phyloP scores from a whole-genome alignment of 140 eudicot genomes.

The Erigeron philadelphicus region DNA sequence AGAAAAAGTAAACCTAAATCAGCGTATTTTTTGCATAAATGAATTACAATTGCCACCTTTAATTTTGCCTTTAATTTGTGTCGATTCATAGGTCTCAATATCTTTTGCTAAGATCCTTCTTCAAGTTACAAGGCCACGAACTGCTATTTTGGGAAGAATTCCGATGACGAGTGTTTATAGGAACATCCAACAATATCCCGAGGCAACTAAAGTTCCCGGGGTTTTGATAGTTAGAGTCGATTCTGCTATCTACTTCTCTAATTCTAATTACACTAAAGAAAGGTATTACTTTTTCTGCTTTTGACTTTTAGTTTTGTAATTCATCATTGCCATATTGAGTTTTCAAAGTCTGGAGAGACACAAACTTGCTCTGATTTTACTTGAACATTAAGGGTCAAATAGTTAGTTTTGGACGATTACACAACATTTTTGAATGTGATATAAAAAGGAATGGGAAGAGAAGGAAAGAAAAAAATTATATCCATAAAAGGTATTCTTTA shows the following conservation, averaged over 20 bases:
- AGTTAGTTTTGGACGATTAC: background rate
- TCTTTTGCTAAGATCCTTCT: constrained; percentile 78
- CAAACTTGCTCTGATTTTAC: background rate
- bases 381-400: background rate
- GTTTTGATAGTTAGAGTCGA: constrained; percentile 62
- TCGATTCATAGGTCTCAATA: constrained; percentile 49
- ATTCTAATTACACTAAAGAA: constrained; percentile 69
- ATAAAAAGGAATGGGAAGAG: too few relatives aligned
- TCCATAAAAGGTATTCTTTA: too few relatives aligned
- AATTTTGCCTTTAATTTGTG: background rate
- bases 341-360: background rate
- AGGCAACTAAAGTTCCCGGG: constrained; percentile 68
- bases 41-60: background rate
- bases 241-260: constrained; percentile 82
- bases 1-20: background rate
- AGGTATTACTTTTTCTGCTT: constrained; percentile 39
- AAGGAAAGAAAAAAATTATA: too few relatives aligned
- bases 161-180: constrained; percentile 77
- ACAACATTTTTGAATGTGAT: too few relatives aligned
- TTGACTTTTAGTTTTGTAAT: background rate
- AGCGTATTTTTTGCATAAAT: background rate
- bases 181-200: constrained; percentile 75
- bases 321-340: background rate
- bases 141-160: constrained; percentile 67
- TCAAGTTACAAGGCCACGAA: constrained; percentile 85